These are phyloP conservation scores for Tricholoma saponaceum DNA, from an alignment of 768 basidiomycete genomes.

Conservation along the genomic window DNA sequence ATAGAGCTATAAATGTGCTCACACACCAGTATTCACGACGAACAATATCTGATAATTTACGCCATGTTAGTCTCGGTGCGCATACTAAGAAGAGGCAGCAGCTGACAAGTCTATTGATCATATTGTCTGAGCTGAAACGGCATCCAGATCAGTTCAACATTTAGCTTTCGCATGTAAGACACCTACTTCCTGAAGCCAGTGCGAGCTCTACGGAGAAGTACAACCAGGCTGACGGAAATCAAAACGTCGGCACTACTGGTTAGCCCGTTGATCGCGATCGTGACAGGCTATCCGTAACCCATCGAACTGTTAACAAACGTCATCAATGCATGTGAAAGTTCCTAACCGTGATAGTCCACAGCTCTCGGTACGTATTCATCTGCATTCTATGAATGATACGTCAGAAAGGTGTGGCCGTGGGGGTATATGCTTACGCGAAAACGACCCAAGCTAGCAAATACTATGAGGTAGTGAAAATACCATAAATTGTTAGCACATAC, in stretches of 20 bases:
- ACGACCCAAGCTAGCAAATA: constrained; percentile 47
- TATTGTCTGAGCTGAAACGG: constrained; percentile 15
- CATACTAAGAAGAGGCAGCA: background rate
- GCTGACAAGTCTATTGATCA: constrained; percentile 12
- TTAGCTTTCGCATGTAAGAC: background rate
- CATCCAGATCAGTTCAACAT: background rate
- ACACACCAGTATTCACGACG: constrained; percentile 18
- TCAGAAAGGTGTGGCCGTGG: background rate
- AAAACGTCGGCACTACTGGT: constrained; percentile 44
- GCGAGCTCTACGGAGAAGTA: constrained; percentile 41
- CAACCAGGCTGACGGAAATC: constrained; percentile 45
- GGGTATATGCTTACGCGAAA: constrained; percentile 27
- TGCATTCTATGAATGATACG: constrained; percentile 24
- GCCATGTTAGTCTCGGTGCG: background rate
- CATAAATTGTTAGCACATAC: too few species aligned
- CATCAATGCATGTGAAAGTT: too few species aligned
- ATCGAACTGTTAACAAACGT: background rate
- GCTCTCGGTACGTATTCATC: constrained; percentile 30
- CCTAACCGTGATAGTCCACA: constrained; percentile 33
- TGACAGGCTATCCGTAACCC: constrained; percentile 30
- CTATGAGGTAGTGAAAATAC: too few species aligned
- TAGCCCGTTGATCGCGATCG: constrained; percentile 48
- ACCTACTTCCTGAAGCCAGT: constrained; percentile 46
- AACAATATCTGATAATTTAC: constrained; percentile 11
- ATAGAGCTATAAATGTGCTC: background rate